phyloP scores from a whole-genome alignment of 139 green algal species.

The Chlamydomonas eustigma region DNA sequence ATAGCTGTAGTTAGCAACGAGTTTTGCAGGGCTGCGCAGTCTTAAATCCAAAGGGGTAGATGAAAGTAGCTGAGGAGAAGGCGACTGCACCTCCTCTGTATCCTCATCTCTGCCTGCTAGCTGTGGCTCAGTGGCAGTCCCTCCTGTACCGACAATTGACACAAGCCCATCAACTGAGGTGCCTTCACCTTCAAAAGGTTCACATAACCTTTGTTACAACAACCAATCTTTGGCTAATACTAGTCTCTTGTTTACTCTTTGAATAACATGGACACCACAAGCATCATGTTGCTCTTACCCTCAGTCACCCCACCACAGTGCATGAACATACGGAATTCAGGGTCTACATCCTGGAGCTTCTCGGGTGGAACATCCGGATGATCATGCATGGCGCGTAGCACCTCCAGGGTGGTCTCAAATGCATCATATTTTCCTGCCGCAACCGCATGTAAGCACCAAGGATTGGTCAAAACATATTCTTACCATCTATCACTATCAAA shows the following conservation, averaged over 20 bases:
- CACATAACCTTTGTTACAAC: background rate
- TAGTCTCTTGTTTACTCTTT: background rate
- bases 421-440: constrained; percentile 30
- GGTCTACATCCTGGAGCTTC: constrained; percentile 9
- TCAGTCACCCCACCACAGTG: background rate
- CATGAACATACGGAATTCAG: constrained; percentile 11
- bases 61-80: too few relatives aligned
- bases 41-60: too few relatives aligned
- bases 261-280: background rate
- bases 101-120: background rate
- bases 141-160: background rate
- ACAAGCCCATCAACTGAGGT: background rate
- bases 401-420: constrained; percentile 30
- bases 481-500: too few relatives aligned
- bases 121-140: background rate
- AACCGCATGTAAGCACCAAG: too few relatives aligned
- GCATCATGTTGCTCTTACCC: background rate
- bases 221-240: background rate
- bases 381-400: constrained; percentile 12
- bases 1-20: background rate
- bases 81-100: background rate
- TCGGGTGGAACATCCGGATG: constrained; percentile 18
- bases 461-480: too few relatives aligned
- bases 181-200: background rate
- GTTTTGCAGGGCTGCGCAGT: too few relatives aligned